phyloP scores from a whole-genome alignment of 2,329 filamentous ascomycete species.

The Fusarium devonianum region DNA sequence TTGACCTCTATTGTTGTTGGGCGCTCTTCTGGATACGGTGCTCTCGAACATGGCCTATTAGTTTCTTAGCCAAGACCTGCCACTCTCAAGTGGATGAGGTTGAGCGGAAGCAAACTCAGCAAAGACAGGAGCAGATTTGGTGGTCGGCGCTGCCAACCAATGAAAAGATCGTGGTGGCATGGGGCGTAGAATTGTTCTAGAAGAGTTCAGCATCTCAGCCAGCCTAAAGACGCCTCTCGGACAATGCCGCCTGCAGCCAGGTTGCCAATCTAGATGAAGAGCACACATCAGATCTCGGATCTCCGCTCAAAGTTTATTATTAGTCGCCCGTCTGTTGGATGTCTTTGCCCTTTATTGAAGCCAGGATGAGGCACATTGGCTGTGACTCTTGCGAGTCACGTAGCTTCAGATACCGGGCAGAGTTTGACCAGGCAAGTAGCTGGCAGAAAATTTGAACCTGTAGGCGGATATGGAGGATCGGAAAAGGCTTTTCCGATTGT shows the following conservation, averaged over 20 bases:
- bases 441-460: too few species aligned
- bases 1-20: too few species aligned
- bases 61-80: too few species aligned
- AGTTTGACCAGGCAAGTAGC: too few species aligned
- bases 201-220: conserved; percentile 14
- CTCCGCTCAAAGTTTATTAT: neutral
- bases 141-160: neutral
- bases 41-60: conserved; percentile 12
- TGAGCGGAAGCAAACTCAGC: neutral
- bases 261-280: neutral
- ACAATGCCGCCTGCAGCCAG: conserved; percentile 14
- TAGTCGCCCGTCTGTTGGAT: too few species aligned
- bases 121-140: neutral
- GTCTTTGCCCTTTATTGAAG: neutral
- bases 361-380: too few species aligned
- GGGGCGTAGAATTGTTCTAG: conserved; percentile 32
- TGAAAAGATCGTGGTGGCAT: too few species aligned
- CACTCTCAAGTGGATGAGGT: too few species aligned
- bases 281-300: neutral
- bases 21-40: conserved; percentile 2
- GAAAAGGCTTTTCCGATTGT: too few species aligned
- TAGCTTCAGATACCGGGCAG: too few species aligned
- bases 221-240: conserved; percentile 22
- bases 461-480: too few species aligned
- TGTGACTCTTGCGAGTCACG: too few species aligned